Base-by-base conservation (phyloP, 768 basidiomycete genomes). In the Podaxis carcinomalis region DNA sequence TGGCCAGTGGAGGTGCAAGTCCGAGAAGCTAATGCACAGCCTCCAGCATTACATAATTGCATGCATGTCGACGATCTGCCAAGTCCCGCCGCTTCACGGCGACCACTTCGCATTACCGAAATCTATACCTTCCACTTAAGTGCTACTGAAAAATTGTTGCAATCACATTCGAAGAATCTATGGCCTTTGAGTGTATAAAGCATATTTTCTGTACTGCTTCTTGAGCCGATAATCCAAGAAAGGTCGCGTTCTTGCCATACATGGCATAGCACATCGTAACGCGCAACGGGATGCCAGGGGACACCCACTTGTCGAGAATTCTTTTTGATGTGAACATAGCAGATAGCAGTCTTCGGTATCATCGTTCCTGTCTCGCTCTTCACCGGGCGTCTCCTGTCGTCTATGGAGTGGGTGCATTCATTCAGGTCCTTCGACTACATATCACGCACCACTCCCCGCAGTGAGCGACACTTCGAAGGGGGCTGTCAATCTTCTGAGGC, bases 1-100 rank as follows among this genome's bases (percentile, higher is more conserved):
- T 36, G 47, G 25, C 35, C 46, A 27, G 35, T 46, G 28, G 21
- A 14, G 54, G 39, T 7, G 5, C 35, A 47, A 19, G 35, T 37
- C 25, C 50, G 28, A n/a, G 40, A 42, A 42, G 21, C 25, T 2
- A 23, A 37, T 54, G 52, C 40, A 54, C 52, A 54, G 52, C 52
- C 52, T 54, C 36, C 21, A 25, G 21, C n/a, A 39, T 57, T 57
- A 57, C 56, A 32, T 57, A 57, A 57, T 28, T 32, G 3, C 21
- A 5, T 42, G 28, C 19, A 25, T 25, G 6, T 27, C 57, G 16
- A 44, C 42, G 9, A 44, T 44, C 42, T 44, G 42, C 19, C 42
- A 44, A n/a, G 42, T 16, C 42, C 5, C 19, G n/a, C 19, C 19
- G 16, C 42, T 44, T 19, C 5, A 14, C 7, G 39, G 11, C 10